These are phyloP conservation scores for Grosmannia serpens DNA, from an alignment of 2,329 filamentous ascomycete species.

Conservation along the genomic window DNA sequence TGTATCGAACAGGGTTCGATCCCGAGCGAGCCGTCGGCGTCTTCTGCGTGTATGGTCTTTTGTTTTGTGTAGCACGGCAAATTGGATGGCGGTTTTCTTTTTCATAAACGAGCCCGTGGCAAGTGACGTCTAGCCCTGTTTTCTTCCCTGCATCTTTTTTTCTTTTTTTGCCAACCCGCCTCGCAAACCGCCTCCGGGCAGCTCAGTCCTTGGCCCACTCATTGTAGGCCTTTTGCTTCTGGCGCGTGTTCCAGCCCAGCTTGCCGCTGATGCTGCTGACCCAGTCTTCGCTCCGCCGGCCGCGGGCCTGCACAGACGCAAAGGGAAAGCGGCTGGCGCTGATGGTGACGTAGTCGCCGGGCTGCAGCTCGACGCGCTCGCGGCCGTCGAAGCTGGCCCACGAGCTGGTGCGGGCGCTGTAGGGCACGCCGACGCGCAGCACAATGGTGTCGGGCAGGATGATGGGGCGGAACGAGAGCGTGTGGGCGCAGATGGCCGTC, in stretches of 20 bases:
- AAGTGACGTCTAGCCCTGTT: not conserved
- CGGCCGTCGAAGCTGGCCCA: conserved; percentile 98
- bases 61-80: too few relatives aligned
- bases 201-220: conserved; percentile 28
- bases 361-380: conserved; percentile 67
- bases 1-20: not conserved
- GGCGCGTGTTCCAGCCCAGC: conserved; percentile 69
- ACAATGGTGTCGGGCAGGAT: conserved; percentile 95
- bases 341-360: conserved; percentile 77
- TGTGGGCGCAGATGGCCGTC: conserved; percentile 90
- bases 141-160: conserved; percentile 1
- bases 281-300: conserved; percentile 64
- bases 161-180: not conserved
- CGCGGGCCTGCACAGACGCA: conserved; percentile 60
- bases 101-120: too few relatives aligned
- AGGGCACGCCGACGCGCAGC: conserved; percentile 84
- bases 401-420: conserved; percentile 74
- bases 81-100: not conserved
- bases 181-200: not conserved
- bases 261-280: conserved; percentile 71
- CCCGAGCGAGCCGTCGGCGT: not conserved
- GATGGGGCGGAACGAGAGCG: conserved; percentile 89
- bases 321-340: conserved; percentile 68
- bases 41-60: not conserved
- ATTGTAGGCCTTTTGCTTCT: conserved; percentile 58